These are phyloP conservation scores for Amanita exitialis DNA, from an alignment of 768 basidiomycete genomes.

Conservation along the genomic window DNA sequence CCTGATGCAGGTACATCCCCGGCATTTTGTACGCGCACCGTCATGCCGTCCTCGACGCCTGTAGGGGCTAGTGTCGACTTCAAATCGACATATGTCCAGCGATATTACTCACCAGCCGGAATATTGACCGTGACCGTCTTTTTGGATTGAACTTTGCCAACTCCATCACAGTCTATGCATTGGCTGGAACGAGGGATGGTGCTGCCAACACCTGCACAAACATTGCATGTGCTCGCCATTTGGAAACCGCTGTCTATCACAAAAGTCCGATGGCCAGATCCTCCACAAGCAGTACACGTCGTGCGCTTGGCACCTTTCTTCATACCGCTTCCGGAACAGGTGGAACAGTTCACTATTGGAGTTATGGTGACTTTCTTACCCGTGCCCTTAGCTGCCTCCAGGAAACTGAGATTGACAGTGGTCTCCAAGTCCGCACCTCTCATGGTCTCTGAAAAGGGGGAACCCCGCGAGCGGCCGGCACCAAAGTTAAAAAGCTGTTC, in stretches of 20 bases:
- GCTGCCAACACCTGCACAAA: constrained; percentile 76
- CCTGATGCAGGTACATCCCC: constrained; percentile 82
- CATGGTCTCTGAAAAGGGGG: constrained; percentile 30
- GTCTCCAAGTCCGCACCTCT: constrained; percentile 82
- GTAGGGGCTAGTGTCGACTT: neutral
- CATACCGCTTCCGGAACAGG: constrained; percentile 82
- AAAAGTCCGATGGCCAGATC: constrained; percentile 82
- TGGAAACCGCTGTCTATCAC: constrained; percentile 92
- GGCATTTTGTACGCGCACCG: constrained; percentile 65
- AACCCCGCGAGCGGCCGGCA: constrained; percentile 30
- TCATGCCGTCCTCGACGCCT: constrained; percentile 96
- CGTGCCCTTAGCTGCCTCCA: constrained; percentile 92
- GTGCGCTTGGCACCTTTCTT: constrained; percentile 78
- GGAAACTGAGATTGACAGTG: constrained; percentile 66
- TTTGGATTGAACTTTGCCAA: constrained; percentile 78
- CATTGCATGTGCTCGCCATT: constrained; percentile 85
- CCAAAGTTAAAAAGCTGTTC: constrained; percentile 77
- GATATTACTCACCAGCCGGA: constrained; percentile 61
- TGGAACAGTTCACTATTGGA: constrained; percentile 73
- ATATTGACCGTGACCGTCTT: constrained; percentile 76
- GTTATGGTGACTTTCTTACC: constrained; percentile 64
- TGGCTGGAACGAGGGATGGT: constrained; percentile 68
- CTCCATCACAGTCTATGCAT: constrained; percentile 75
- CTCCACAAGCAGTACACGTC: constrained; percentile 73
- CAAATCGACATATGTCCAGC: neutral